Evolutionary conservation across 108 stramenopile species (phyloP), one percentile per base, ranked within the genome.

Genomic region (Nitzschia sp.): DNA sequence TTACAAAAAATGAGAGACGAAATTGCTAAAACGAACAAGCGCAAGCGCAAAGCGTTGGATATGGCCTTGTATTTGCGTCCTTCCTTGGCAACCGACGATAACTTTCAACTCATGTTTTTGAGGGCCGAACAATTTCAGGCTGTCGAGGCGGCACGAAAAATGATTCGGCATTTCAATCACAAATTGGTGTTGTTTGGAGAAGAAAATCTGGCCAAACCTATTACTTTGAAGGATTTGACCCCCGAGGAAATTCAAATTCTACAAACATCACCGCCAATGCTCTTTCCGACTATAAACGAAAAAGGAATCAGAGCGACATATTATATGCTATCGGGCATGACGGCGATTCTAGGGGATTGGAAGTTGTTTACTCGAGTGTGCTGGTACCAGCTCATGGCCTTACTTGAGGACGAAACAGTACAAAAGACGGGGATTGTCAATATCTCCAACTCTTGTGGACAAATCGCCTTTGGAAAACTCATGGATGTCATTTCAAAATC

Each of bases 1-100:
- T 13, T 61, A 1, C 33, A 21, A 4, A 30, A 49, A 31, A 29
- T 71, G 59, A 35, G 56, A 34, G 24, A 61, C 17, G 49, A 49
- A 23, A 1, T 55, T 15, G 24, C 54, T 1, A 55, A 55, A 5
- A 15, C 28, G 24, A 15, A 21, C 1, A 55, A 26, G 26, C 19
- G 25, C 24, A 55, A 55, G 28, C 54, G 54, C 15, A 55, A 55
- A 26, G 15, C 15, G 24, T 25, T 18, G 25, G 54, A 55, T 5
- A 21, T 24, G 54, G 54, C 54, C 5, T 15, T 55, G 3, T 55
- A 27, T 55, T 27, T 55, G 18, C 28, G 54, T 26, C 54, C 54
- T 2, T 25, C 24, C 25, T 26, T 55, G 54, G 18, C 23, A 15
- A 55, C 24, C 28, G 54, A 55, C 3, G 54, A 55, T 3, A 18